Evolutionary conservation across 129 eudicot species (phyloP).

Genomic region (Mikania micrantha): DNA sequence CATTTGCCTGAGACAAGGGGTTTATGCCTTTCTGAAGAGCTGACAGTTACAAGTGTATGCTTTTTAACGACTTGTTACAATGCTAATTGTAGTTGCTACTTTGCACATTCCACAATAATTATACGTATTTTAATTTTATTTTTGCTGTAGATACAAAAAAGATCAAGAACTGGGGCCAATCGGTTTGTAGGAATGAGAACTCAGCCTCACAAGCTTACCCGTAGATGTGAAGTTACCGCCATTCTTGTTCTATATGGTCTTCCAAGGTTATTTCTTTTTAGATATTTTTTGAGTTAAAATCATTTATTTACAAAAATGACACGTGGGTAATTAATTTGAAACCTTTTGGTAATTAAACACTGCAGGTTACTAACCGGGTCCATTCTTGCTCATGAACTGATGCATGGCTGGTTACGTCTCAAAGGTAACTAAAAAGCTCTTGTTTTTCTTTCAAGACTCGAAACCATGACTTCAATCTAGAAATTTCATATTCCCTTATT

Average conservation of each 20-base stretch:
- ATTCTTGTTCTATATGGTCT: constrained; percentile 92
- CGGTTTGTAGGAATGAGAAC: constrained; percentile 87
- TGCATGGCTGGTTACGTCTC: constrained; percentile 99
- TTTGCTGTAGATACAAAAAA: constrained; percentile 53
- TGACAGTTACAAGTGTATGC: constrained; percentile 83
- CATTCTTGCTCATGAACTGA: constrained; percentile 94
- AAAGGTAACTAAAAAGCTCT: constrained; percentile 45
- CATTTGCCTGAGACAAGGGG: constrained; percentile 99
- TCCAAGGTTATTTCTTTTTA: constrained; percentile 59
- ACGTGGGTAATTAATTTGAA: background rate
- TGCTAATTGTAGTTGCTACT: constrained; percentile 1
- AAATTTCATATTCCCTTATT: background rate
- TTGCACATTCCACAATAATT: background rate
- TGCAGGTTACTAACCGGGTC: constrained; percentile 95
- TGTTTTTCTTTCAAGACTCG: constrained; percentile 1
- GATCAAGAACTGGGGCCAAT: constrained; percentile 78
- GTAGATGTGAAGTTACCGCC: constrained; percentile 97
- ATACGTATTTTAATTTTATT: background rate
- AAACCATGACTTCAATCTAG: background rate
- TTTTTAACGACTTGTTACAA: constrained; percentile 1
- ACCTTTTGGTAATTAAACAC: background rate
- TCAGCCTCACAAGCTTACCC: constrained; percentile 75
- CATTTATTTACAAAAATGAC: background rate
- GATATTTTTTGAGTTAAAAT: background rate
- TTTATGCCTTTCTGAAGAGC: constrained; percentile 95